A percentile compares a stretch with the other conserved stretches of the same genome.
These are phyloP conservation scores for Sarcodon sp. DNA, from an alignment of 768 basidiomycete species.

Conservation along the genomic window DNA sequence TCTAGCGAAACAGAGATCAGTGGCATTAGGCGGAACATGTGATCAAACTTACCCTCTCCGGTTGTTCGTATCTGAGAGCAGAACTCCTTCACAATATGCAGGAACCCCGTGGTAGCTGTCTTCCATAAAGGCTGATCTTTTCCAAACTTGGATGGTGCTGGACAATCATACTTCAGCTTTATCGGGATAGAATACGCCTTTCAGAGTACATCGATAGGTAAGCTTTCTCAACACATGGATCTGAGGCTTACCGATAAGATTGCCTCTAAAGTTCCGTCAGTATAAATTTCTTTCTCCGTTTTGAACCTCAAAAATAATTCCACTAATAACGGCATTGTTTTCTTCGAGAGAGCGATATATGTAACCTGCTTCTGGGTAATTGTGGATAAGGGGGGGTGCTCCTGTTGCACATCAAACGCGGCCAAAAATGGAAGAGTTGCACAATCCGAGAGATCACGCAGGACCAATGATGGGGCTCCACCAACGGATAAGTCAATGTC, in stretches of 20 bases:
- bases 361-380: slow-evolving; percentile 55
- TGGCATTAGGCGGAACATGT: background rate
- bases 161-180: slow-evolving; percentile 92
- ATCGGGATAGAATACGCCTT: slow-evolving; percentile 86
- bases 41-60: slow-evolving; percentile 28
- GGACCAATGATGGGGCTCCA: slow-evolving; percentile 58
- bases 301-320: slow-evolving; percentile 66
- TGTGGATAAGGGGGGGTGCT: slow-evolving; percentile 4
- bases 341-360: slow-evolving; percentile 85
- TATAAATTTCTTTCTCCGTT: slow-evolving; percentile 46
- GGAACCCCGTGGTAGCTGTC: slow-evolving; percentile 75
- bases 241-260: slow-evolving; percentile 49
- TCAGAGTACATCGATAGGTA: background rate
- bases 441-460: slow-evolving; percentile 79
- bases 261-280: slow-evolving; percentile 77
- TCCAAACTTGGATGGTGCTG: slow-evolving; percentile 76
- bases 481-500: slow-evolving; percentile 50
- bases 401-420: slow-evolving; percentile 44
- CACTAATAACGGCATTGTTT: slow-evolving; percentile 72
- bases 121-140: slow-evolving; percentile 89
- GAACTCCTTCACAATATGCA: slow-evolving; percentile 62
- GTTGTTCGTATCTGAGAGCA: slow-evolving; percentile 36
- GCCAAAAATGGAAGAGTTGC: slow-evolving; percentile 80
- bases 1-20: slow-evolving; percentile 18
- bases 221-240: background rate